Evolutionary conservation across 345 rosid species (phyloP).

Genomic region (Aquilaria malaccensis): DNA sequence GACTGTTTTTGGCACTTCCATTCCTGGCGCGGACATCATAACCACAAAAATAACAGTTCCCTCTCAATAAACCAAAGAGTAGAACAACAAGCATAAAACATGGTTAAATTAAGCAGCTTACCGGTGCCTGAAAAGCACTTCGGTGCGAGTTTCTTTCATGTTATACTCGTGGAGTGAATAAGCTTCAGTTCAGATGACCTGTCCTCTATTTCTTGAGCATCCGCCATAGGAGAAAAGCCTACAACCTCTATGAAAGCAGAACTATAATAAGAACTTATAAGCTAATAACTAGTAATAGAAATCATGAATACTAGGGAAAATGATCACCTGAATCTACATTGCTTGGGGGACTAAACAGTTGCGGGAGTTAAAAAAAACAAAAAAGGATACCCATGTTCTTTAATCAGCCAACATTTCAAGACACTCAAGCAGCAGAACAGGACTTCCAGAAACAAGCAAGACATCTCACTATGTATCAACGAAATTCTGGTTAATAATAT

Average conservation of each 20-base stretch:
- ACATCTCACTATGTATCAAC: no score
- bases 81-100: neutral
- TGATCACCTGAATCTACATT: no score
- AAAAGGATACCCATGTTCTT: no score
- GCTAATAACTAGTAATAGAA: no score
- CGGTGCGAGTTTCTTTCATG: slow-evolving; percentile 42
- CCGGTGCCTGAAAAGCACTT: slow-evolving; percentile 70
- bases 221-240: slow-evolving; percentile 29
- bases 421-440: no score
- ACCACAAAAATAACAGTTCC: neutral
- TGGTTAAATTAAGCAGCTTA: neutral
- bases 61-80: neutral
- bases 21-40: slow-evolving; percentile 4
- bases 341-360: no score
- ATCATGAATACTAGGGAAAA: no score
- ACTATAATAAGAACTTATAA: neutral
- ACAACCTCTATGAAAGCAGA: slow-evolving; percentile 6
- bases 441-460: no score
- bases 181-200: slow-evolving; percentile 12
- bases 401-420: no score
- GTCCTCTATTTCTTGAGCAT: slow-evolving; percentile 19
- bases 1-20: slow-evolving; percentile 39
- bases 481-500: no score
- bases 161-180: slow-evolving; percentile 12
- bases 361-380: no score